Conservation (phyloP, 139 green algal species). For the Mesotaenium endlicherianum region DNA sequence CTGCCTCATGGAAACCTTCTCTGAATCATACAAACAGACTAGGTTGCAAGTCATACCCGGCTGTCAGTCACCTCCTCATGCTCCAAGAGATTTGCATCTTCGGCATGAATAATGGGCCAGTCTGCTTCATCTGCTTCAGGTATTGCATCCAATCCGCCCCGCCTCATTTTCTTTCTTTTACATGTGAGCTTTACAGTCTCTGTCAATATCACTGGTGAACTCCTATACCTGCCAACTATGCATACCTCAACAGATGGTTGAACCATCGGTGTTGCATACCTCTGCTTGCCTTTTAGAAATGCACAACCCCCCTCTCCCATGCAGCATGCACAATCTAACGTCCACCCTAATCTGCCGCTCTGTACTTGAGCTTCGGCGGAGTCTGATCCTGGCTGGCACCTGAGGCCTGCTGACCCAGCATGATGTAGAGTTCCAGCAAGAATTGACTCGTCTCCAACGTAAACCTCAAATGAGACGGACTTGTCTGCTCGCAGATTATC, state of each 20-base stretch:
- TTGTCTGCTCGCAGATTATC: neutral
- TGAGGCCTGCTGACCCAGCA: neutral
- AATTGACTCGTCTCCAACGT: conserved; percentile 1
- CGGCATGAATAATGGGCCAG: too few relatives aligned
- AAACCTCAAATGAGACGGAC: conserved; percentile 17
- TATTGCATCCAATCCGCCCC: conserved; percentile 30
- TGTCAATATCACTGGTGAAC: conserved; percentile 26
- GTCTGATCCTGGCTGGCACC: neutral
- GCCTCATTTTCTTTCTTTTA: neutral
- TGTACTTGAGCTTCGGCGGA: neutral
- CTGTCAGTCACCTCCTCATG: too few relatives aligned
- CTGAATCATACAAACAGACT: too few relatives aligned
- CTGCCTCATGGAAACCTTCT: too few relatives aligned
- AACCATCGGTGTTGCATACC: conserved; percentile 1
- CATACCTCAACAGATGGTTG: conserved; percentile 43
- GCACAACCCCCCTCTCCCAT: neutral
- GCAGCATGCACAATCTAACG: conserved; percentile 12
- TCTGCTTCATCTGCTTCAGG: conserved; percentile 33
- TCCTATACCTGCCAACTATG: conserved; percentile 28
- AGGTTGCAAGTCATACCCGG: too few relatives aligned
- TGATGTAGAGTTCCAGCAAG: conserved; percentile 4
- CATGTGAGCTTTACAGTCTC: conserved; percentile 19
- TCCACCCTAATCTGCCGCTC: conserved; percentile 8
- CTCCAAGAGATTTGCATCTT: too few relatives aligned
- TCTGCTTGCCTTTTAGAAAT: conserved; percentile 25